Percentiles rank a stretch among this genome's conserved stretches.
Evolutionary conservation across 139 green algal genomes (phyloP).

Genomic region (Picochlorum sp.): DNA sequence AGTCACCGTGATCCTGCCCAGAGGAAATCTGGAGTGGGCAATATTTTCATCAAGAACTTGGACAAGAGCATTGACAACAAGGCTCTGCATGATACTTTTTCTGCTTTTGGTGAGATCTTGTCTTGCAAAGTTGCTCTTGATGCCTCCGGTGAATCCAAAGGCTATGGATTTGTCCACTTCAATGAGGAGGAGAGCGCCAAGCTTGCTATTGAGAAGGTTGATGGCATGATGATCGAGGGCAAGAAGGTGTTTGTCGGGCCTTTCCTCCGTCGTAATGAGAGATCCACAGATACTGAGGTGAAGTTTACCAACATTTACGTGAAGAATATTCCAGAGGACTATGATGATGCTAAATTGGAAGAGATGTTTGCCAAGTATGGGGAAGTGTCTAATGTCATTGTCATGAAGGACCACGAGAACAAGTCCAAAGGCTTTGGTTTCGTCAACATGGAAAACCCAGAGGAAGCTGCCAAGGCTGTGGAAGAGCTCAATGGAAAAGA

Average conservation of each 20-base stretch:
- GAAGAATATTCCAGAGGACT: conserved; percentile 71
- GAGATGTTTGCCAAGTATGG: conserved; percentile 62
- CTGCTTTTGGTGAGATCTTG: conserved; percentile 78
- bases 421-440: conserved; percentile 84
- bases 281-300: conserved; percentile 35
- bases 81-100: conserved; percentile 89
- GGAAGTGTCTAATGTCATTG: conserved; percentile 47
- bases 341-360: conserved; percentile 51
- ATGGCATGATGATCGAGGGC: conserved; percentile 57
- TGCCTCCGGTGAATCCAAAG: conserved; percentile 50
- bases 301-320: conserved; percentile 88
- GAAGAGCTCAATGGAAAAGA: conserved; percentile 66
- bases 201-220: conserved; percentile 70
- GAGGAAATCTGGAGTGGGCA: conserved; percentile 69
- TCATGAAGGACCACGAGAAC: conserved; percentile 66
- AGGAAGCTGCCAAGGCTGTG: conserved; percentile 57
- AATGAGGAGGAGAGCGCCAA: conserved; percentile 65
- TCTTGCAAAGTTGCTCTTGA: conserved; percentile 53
- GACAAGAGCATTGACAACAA: conserved; percentile 87
- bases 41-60: conserved; percentile 98
- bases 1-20: conserved; percentile 64
- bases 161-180: conserved; percentile 94
- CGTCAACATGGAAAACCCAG: conserved; percentile 74
- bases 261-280: conserved; percentile 68
- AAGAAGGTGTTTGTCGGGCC: conserved; percentile 71